Evolutionary conservation across 352 stramenopile species (phyloP).

Genomic region (Phytopythium delawarense): DNA sequence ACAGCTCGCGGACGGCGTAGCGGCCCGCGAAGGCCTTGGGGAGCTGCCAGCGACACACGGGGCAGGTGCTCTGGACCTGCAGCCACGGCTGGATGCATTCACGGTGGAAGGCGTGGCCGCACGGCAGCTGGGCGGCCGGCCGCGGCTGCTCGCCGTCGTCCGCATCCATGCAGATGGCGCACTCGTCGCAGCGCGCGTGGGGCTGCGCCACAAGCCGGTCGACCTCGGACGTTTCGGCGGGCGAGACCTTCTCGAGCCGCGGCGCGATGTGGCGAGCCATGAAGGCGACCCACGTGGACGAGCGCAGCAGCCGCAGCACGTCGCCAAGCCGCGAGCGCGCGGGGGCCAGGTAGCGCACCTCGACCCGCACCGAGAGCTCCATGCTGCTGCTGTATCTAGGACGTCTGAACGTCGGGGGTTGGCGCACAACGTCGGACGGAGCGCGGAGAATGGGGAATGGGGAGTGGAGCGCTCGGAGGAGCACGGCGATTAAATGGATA

Average conservation of each 20-base stretch:
- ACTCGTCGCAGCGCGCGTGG: conserved; percentile 27
- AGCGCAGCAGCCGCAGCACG: conserved; percentile 55
- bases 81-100: conserved; percentile 90
- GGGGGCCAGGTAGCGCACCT: conserved; percentile 57
- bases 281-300: conserved; percentile 50
- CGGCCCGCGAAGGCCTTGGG: conserved; percentile 46
- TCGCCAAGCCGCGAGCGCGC: conserved; percentile 35
- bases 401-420: too few species aligned
- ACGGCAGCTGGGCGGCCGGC: conserved; percentile 61
- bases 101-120: conserved; percentile 88
- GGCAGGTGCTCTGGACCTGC: conserved; percentile 84
- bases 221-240: conserved; percentile 31
- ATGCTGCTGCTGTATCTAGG: conserved; percentile 11
- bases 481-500: neutral
- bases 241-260: conserved; percentile 49
- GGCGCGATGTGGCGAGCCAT: conserved; percentile 55
- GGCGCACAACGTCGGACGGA: neutral
- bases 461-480: neutral
- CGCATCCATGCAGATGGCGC: conserved; percentile 87
- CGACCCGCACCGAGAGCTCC: conserved; percentile 46
- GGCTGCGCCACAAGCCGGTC: conserved; percentile 11
- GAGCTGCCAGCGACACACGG: conserved; percentile 90
- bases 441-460: conserved; percentile 8
- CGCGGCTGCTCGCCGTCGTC: conserved; percentile 29
- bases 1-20: conserved; percentile 42